Evolutionary conservation across 2,329 filamentous ascomycete species (phyloP).

Genomic region (Fonsecaea pugnacius): DNA sequence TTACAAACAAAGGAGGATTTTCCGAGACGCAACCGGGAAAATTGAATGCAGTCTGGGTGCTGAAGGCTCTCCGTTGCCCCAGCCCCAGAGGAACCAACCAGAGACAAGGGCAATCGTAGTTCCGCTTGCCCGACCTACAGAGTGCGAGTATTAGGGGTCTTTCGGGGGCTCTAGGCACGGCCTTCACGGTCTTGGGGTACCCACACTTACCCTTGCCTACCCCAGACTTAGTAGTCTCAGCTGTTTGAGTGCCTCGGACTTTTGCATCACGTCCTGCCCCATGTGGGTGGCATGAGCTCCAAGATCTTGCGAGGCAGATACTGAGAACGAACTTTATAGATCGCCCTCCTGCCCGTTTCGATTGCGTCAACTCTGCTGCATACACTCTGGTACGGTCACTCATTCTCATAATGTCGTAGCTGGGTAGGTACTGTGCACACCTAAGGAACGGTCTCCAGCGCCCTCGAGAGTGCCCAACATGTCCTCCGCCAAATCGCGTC

Average conservation of each 20-base stretch:
- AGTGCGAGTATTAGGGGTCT: no score
- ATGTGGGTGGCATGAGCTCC: neutral
- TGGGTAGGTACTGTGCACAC: neutral
- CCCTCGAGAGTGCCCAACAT: conserved; percentile 49
- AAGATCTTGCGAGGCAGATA: neutral
- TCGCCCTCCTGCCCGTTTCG: neutral
- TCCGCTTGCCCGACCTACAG: neutral
- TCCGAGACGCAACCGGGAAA: neutral
- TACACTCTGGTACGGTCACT: neutral
- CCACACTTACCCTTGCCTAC: neutral
- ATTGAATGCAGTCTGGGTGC: neutral
- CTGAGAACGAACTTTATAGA: neutral
- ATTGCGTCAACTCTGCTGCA: neutral
- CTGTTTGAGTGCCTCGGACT: neutral
- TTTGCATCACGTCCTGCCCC: neutral
- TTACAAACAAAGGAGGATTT: neutral
- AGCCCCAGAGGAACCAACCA: neutral
- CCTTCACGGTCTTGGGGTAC: neutral
- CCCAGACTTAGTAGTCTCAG: neutral
- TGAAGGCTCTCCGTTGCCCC: neutral
- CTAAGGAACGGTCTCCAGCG: neutral
- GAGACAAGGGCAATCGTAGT: neutral
- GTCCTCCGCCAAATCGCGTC: conserved; percentile 67
- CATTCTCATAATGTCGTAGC: conserved; percentile 13
- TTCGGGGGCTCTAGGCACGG: no score